These are phyloP conservation scores for Kwoniella botswanensis DNA, from an alignment of 768 basidiomycete genomes.

Conservation along the genomic window DNA sequence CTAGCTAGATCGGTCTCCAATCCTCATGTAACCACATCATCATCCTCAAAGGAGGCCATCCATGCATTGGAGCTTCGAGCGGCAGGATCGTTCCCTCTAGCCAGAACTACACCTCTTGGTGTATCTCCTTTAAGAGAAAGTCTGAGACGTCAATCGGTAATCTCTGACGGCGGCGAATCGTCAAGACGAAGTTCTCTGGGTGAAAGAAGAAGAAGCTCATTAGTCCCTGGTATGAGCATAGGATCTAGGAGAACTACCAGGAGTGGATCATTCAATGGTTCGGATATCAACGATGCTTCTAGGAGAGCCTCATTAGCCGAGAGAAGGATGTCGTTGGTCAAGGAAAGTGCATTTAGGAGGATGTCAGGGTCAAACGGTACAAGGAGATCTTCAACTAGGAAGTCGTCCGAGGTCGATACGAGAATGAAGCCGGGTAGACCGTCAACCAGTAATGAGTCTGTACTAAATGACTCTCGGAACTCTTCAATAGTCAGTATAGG, in stretches of 20 bases:
- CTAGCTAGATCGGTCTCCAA: constrained; percentile 35
- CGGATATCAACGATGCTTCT: constrained; percentile 4
- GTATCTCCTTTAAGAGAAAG: constrained; percentile 37
- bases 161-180: constrained; percentile 28
- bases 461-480: constrained; percentile 21
- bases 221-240: background rate
- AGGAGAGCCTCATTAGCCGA: constrained; percentile 25
- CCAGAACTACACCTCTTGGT: constrained; percentile 36
- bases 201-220: constrained; percentile 20
- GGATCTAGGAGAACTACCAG: background rate
- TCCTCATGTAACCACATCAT: constrained; percentile 31
- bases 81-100: constrained; percentile 35
- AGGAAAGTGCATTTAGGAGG: constrained; percentile 19
- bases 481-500: constrained; percentile 46
- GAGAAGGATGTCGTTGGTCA: constrained; percentile 26
- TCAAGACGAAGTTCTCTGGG: constrained; percentile 26
- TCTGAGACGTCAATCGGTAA: constrained; percentile 37
- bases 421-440: background rate
- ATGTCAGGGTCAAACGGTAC: constrained; percentile 8
- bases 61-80: constrained; percentile 12
- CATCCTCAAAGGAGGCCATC: constrained; percentile 8
- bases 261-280: constrained; percentile 2
- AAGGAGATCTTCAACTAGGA: constrained; percentile 6
- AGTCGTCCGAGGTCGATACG: background rate
- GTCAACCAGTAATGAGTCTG: background rate